Percentiles rank a stretch among this genome's conserved stretches.
Evolutionary conservation across 805 yeast genomes (phyloP).

Genomic region (Phaffomyces thermotolerans): DNA sequence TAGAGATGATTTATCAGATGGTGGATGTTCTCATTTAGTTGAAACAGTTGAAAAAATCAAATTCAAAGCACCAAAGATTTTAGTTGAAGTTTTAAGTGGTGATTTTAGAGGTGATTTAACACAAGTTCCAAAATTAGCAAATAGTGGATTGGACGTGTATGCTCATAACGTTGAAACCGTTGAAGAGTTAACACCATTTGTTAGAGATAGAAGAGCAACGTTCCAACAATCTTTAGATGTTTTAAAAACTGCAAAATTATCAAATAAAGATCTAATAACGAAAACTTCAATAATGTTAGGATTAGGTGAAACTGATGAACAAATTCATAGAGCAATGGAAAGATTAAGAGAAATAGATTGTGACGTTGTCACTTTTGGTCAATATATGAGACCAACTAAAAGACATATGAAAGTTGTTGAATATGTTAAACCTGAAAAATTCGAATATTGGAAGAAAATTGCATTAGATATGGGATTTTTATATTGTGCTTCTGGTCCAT

Average conservation of each 20-base stretch:
- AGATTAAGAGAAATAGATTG: slow-evolving; percentile 72
- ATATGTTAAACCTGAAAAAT: slow-evolving; percentile 88
- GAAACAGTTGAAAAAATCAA: slow-evolving; percentile 83
- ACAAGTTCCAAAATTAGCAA: slow-evolving; percentile 73
- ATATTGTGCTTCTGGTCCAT: slow-evolving; percentile 95
- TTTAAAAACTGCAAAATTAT: slow-evolving; percentile 69
- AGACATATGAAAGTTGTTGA: slow-evolving; percentile 98
- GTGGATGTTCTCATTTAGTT: slow-evolving; percentile 88
- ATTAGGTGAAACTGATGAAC: slow-evolving; percentile 92
- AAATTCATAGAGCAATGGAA: slow-evolving; percentile 62
- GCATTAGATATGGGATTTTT: slow-evolving; percentile 89
- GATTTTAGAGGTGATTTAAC: slow-evolving; percentile 89
- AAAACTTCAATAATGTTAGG: slow-evolving; percentile 96
- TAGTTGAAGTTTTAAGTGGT: slow-evolving; percentile 91
- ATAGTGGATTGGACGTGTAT: slow-evolving; percentile 86
- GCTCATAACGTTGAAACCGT: slow-evolving; percentile 98
- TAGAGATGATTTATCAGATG: slow-evolving; percentile 88
- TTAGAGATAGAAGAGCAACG: slow-evolving; percentile 95
- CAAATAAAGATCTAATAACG: slow-evolving; percentile 70
- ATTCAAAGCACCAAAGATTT: slow-evolving; percentile 78
- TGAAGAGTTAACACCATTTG: slow-evolving; percentile 87
- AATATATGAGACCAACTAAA: slow-evolving; percentile 97
- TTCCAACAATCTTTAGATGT: slow-evolving; percentile 82
- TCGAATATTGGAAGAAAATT: slow-evolving; percentile 83
- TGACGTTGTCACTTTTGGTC: slow-evolving; percentile 97